Evolutionary conservation across 108 stramenopile species (phyloP).

Genomic region (Stephanodiscus minutulus): DNA sequence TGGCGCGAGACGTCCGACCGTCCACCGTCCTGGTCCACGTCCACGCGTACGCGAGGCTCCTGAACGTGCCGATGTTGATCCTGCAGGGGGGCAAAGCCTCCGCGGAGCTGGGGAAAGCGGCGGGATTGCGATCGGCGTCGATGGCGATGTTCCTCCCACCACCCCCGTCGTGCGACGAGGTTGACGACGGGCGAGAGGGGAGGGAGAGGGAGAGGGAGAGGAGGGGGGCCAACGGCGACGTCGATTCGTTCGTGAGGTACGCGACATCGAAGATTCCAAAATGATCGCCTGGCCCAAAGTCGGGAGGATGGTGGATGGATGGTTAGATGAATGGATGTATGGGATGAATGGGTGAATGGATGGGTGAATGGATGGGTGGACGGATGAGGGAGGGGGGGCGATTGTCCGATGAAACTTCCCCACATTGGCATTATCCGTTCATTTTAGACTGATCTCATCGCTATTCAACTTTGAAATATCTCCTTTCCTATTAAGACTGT

Average conservation of each 20-base stretch:
- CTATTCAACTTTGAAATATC: no score
- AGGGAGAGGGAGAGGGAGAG: conserved; percentile 4
- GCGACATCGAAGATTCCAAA: conserved; percentile 39
- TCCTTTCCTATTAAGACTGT: no score
- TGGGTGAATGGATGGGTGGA: no score
- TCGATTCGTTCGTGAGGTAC: conserved; percentile 55
- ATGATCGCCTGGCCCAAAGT: no score
- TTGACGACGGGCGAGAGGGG: not conserved
- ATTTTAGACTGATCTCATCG: no score
- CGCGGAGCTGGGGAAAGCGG: conserved; percentile 55
- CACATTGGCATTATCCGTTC: no score
- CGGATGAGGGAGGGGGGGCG: no score
- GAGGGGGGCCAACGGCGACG: conserved; percentile 35
- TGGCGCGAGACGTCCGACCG: conserved; percentile 69
- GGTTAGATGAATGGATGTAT: no score
- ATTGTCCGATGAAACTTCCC: no score
- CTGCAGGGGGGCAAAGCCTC: conserved; percentile 68
- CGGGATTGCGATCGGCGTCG: conserved; percentile 54
- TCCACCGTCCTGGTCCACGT: conserved; percentile 62
- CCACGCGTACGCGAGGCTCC: conserved; percentile 41
- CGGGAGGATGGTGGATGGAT: no score
- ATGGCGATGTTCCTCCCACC: conserved; percentile 51
- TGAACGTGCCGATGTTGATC: conserved; percentile 48
- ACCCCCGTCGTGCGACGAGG: not conserved
- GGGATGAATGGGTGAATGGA: no score